A percentile compares a stretch with the other conserved stretches of the same genome.
These are phyloP conservation scores for Aspergillus ruber DNA, from an alignment of 2,329 filamentous ascomycete genomes.

Conservation along the genomic window DNA sequence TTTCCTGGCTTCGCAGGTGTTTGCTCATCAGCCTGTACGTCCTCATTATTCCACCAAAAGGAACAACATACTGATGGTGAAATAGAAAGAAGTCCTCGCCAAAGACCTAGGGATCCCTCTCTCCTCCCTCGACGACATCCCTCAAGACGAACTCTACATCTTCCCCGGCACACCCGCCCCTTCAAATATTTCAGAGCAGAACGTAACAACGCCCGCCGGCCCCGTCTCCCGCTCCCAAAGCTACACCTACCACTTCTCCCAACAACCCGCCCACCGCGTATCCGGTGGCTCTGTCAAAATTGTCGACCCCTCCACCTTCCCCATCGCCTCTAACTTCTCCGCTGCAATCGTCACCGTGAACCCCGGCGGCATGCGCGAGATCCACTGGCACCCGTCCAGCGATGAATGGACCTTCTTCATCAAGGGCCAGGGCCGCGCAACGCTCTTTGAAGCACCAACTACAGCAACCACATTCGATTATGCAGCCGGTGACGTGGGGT, in stretches of 20 bases:
- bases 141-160: slow-evolving; percentile 65
- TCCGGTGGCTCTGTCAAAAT: slow-evolving; percentile 68
- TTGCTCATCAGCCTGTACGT: slow-evolving; percentile 29
- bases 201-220: slow-evolving; percentile 53
- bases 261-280: slow-evolving; percentile 59
- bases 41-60: neutral
- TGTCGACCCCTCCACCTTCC: slow-evolving; percentile 69
- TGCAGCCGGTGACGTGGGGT: slow-evolving; percentile 66
- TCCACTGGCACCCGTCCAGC: slow-evolving; percentile 8
- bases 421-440: slow-evolving; percentile 46
- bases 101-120: slow-evolving; percentile 50
- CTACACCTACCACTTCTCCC: slow-evolving; percentile 67
- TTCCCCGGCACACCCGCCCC: slow-evolving; percentile 63
- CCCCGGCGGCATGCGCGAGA: slow-evolving; percentile 63
- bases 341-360: slow-evolving; percentile 66
- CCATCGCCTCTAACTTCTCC: slow-evolving; percentile 64
- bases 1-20: slow-evolving; percentile 63
- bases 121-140: slow-evolving; percentile 55
- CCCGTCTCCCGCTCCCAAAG: slow-evolving; percentile 59
- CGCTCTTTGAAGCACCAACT: slow-evolving; percentile 65
- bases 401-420: slow-evolving; percentile 8
- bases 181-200: slow-evolving; percentile 59
- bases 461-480: slow-evolving; percentile 71
- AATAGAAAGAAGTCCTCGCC: slow-evolving; percentile 44
- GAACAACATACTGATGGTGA: neutral